Base-by-base conservation (phyloP, 1,284 basidiomycete genomes). In the Tylopilus sp. region DNA sequence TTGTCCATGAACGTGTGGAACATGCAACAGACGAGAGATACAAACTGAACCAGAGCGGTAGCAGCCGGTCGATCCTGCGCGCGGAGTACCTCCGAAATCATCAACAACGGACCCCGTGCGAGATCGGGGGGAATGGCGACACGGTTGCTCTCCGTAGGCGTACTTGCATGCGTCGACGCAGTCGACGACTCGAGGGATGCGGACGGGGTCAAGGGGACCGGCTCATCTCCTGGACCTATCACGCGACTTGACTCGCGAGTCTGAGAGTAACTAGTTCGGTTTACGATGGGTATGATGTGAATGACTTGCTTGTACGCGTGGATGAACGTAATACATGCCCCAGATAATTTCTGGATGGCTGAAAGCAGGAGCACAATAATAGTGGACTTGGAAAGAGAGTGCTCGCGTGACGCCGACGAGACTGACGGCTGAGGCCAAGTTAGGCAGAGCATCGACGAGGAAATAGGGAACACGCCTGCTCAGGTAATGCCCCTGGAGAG, bases 351-450 rank as follows among this genome's bases (percentile, higher is more conserved):
- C 57, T 89, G 88, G 15, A 91, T 73, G 18, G 81, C 74, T 9
- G 88, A 90, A 29, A 91, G 79, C 31, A 87, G 65, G 52, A 84
- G 64, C 25, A 91, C 77, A 46, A 86, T 71, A 33, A 86, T 59
- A 35, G 72, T 74, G 46, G 86, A 84, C 54, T 84, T 76, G 2
- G 84, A 80, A 51, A 41, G 65, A 56, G 42, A 68, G 48, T n/a
- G 67, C 58, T 16, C 59, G 43, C n/a, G 55, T 23, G 37, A 52
- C 5, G 51, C 55, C 18, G 57, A 56, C 36, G 61, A 39, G 44
- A n/a, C 52, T 41, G 61, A 35, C 49, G 65, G 31, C 50, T 66
- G 44, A 46, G 54, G 10, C 49, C 50, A 39, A 62, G 41, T 53
- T 21, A 50, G 49, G 28, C 38, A 15, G 31, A 21, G 23, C 5